Base-by-base conservation (phyloP, 148 eudicot species). In the Rhododendron simsii region DNA sequence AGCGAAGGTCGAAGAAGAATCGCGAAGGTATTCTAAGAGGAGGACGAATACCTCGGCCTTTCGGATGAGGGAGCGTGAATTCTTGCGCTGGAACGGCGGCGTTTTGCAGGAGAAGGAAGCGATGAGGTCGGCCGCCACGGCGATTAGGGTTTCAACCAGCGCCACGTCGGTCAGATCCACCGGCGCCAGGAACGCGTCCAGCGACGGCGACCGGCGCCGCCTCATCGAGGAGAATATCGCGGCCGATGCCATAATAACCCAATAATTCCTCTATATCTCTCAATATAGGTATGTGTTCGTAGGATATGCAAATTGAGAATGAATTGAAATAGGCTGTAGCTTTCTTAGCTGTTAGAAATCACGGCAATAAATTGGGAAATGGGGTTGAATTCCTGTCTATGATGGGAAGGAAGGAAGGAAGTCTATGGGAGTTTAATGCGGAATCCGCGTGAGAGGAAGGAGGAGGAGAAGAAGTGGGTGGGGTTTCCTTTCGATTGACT, bases 101-200 rank as follows among this genome's bases (percentile, higher is more conserved):
- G 82, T 87, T 45, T 69, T 85, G 41, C 88, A 91, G 1, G 97
- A 90, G 71, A 87, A 93, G 15, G 93, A 89, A 7, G 92, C 86
- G 39, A 88, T 86, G 65, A 95, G 83, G 55, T 95, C 97, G 7
- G 89, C 67, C 1, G 93, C 87, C 14, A 95, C 88, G 2, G 90
- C 88, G 35, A 84, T 88, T 77, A 96, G 61, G 35, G 95, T 91
- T 51, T 87, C 90, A n/a, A 95, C 55, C n/a, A 96, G 86, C 45
- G 91, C 91, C 7, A 85, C 91, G 79, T 90, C 91, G 2, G 92
- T 79, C 8, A 94, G 92, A 93, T 96, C 92, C 80, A 93, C 96
- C 83, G 99, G 99, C 59, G 93, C 95, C n/a, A 96, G 84, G 87
- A 96, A 93, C 4, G 98, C 95, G 90, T 96, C 96, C 82, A 94